Conservation (phyloP, 106 monocot species). For the Vanilla planifolia region DNA sequence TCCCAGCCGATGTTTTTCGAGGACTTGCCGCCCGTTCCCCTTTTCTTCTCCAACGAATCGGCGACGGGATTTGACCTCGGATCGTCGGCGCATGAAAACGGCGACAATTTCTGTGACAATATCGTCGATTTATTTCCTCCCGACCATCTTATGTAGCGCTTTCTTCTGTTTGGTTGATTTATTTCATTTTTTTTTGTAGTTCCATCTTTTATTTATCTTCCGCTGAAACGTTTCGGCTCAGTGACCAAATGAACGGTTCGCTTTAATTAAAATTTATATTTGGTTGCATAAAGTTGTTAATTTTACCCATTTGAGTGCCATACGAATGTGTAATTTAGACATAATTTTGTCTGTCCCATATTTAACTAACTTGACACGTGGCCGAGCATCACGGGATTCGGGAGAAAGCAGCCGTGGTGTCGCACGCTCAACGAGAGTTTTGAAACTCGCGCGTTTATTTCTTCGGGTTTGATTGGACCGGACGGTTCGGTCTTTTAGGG, state of each 20-base stretch:
- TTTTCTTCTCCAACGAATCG: conserved; percentile 2
- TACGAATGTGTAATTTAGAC: too few species aligned
- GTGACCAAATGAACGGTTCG: not conserved
- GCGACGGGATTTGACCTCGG: not conserved
- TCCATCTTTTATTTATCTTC: not conserved
- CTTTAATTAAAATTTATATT: not conserved
- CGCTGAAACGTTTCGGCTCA: not conserved
- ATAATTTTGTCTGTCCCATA: not conserved
- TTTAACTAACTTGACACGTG: conserved; percentile 8
- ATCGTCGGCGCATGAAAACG: conserved; percentile 2
- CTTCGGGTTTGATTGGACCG: too few species aligned
- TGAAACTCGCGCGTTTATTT: not conserved
- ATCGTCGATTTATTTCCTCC: conserved; percentile 48
- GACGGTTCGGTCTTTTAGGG: too few species aligned
- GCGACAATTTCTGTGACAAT: conserved; percentile 30
- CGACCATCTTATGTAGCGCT: conserved; percentile 3
- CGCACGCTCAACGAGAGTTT: not conserved
- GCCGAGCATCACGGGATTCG: not conserved
- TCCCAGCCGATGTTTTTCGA: conserved; percentile 18
- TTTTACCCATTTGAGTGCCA: too few species aligned
- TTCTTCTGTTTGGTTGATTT: not conserved
- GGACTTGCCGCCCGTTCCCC: conserved; percentile 1
- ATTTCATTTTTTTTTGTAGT: not conserved
- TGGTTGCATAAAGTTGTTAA: not conserved
- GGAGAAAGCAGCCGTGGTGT: not conserved